Conservation (phyloP, 1,284 basidiomycete genomes). For the Sparassis latifolia region DNA sequence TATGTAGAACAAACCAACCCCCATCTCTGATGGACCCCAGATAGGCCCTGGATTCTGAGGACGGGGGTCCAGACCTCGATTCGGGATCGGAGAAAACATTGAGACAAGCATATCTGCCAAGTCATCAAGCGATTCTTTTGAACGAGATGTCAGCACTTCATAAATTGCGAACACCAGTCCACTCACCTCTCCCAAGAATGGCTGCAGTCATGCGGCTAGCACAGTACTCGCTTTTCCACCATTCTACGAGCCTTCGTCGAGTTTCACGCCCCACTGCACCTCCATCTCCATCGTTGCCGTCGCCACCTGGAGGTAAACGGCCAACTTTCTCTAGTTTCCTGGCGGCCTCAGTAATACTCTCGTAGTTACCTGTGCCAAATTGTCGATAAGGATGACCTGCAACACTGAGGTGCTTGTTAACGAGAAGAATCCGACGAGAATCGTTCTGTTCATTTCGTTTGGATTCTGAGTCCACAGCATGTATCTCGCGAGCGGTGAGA, state of each 20-base stretch:
- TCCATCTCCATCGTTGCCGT: constrained; percentile 20
- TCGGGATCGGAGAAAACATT: constrained; percentile 42
- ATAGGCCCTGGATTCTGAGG: constrained; percentile 24
- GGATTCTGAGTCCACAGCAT: constrained; percentile 68
- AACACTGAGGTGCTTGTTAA: constrained; percentile 48
- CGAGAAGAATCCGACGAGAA: constrained; percentile 55
- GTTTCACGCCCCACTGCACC: constrained; percentile 45
- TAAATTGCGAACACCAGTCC: neutral
- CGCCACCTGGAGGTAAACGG: neutral
- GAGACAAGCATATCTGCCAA: constrained; percentile 18
- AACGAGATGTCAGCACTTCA: neutral
- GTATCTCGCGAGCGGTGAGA: constrained; percentile 61
- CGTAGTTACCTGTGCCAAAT: constrained; percentile 61
- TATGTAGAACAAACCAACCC: constrained; percentile 25
- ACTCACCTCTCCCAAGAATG: constrained; percentile 24
- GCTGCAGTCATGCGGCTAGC: constrained; percentile 60
- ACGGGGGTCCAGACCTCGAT: constrained; percentile 37
- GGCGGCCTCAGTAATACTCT: constrained; percentile 35
- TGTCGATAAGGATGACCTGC: constrained; percentile 53
- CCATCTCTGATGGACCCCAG: constrained; percentile 32
- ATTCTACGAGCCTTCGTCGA: constrained; percentile 54
- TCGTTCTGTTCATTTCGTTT: constrained; percentile 66
- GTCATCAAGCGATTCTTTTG: constrained; percentile 21
- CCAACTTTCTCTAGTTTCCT: constrained; percentile 10
- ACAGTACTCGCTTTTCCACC: constrained; percentile 62